Evolutionary conservation across 805 yeast species (phyloP).

Genomic region (Wickerhamiella galacta): DNA sequence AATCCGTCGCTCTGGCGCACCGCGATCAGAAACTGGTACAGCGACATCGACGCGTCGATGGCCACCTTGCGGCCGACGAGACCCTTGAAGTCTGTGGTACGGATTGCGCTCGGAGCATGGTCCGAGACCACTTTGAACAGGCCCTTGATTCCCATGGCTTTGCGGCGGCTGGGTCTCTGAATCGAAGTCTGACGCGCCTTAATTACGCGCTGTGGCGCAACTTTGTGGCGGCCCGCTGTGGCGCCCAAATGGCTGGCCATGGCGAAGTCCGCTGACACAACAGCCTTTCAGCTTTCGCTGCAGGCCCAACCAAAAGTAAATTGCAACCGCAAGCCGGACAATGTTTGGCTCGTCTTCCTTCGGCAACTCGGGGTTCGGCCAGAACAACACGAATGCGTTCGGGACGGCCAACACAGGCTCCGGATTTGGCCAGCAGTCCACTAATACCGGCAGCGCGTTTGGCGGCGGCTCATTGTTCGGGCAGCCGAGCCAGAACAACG

Average conservation of each 20-base stretch:
- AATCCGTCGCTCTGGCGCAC: conserved; percentile 96
- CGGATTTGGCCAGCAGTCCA: not conserved
- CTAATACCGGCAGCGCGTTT: not conserved
- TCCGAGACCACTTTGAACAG: conserved; percentile 75
- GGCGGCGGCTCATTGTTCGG: not conserved
- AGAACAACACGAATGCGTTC: not conserved
- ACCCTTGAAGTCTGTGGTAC: conserved; percentile 63
- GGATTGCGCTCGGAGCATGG: conserved; percentile 72
- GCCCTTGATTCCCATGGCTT: conserved; percentile 32
- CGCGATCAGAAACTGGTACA: conserved; percentile 89
- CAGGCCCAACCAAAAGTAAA: too few species aligned
- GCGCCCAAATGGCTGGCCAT: too few species aligned
- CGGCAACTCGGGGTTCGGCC: not conserved
- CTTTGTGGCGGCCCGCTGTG: too few species aligned
- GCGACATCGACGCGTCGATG: conserved; percentile 75
- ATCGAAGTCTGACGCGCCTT: too few species aligned
- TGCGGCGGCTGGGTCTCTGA: not conserved
- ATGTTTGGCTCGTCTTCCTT: not conserved
- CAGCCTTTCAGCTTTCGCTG: too few species aligned
- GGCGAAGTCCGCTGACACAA: too few species aligned
- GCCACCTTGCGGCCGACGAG: conserved; percentile 94
- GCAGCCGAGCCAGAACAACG: not conserved
- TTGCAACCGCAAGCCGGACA: not conserved
- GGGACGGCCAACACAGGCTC: not conserved
- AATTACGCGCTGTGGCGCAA: too few species aligned